Base-by-base conservation (phyloP, 495 filamentous ascomycete genomes). In the Astrothelium subdiscretum region DNA sequence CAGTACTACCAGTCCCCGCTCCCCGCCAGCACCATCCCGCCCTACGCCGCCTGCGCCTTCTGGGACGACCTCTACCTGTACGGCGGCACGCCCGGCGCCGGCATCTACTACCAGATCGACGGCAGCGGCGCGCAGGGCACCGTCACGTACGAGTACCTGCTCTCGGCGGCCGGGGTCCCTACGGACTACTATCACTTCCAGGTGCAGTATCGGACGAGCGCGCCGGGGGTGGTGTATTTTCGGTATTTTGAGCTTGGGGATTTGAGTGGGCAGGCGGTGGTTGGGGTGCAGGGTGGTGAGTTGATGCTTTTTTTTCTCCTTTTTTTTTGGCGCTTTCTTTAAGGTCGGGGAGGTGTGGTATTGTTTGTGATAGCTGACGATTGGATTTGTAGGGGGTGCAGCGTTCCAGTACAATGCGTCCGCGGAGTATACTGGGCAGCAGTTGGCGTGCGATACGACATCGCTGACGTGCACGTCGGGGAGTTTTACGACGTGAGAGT, bases 251-350 rank as follows among this genome's bases (percentile, higher is more conserved):
- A 20, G 24, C 59, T 59, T 2, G 67, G 67, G 18, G 38, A 58
- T 0, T 31, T 48, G 18, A 35, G 24, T 1, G 64, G 63, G 44
- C 26, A 62, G 48, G 64, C 58, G 24, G 42, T 59, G 27, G 62
- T 69, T 8, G 67, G 67, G 22, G 58, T 32, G 32, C 67, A 69
- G 57, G 67, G 67, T 13, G 38, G 67, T 69, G 57, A 67, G 67
- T 69, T 13, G 2, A 38, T 29, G n/a, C 12, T 26, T 1, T 54
- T 29, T 54, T 26, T 20, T 29, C 20, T 29, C 10, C 48, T 54
- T 15, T 8, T 29, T 2, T 54, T 8, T 11, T 4, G n/a, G 4
- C 18, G 42, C 42, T 48, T 48, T 3, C 18, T 48, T 20, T n/a
- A 18, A 10, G 4, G 6, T 48, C 18, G 42, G n/a, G n/a, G n/a